Conservation (phyloP, 768 basidiomycete genomes). For the Calocera viscosa region DNA sequence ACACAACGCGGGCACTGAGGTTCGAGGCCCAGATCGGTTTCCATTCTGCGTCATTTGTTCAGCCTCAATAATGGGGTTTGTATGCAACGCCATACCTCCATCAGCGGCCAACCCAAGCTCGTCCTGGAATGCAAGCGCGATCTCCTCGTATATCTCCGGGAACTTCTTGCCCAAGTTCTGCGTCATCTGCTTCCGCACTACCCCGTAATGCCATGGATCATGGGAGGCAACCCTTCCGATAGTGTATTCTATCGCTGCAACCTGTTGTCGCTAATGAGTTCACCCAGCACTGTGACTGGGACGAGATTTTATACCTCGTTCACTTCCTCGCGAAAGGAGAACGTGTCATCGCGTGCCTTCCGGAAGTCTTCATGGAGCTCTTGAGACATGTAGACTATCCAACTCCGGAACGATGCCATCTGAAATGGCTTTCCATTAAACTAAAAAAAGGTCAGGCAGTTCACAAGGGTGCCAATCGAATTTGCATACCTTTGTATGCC, state of each 20-base stretch:
- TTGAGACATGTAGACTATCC: background rate
- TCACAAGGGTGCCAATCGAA: background rate
- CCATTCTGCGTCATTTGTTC: slow-evolving; percentile 19
- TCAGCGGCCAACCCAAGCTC: background rate
- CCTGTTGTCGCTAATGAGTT: too few species aligned
- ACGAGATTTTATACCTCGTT: too few species aligned
- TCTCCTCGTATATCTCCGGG: slow-evolving; percentile 13
- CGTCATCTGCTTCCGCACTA: slow-evolving; percentile 11
- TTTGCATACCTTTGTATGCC: too few species aligned
- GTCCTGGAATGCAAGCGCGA: slow-evolving; percentile 2
- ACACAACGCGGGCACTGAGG: slow-evolving; percentile 23
- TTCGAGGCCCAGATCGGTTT: slow-evolving; percentile 18
- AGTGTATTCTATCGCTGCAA: too few species aligned
- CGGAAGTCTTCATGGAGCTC: too few species aligned
- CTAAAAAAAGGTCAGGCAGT: background rate
- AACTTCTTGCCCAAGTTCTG: slow-evolving; percentile 11
- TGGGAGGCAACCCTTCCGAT: too few species aligned
- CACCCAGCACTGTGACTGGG: too few species aligned
- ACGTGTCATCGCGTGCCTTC: too few species aligned
- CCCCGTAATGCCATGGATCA: too few species aligned
- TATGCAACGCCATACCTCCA: background rate
- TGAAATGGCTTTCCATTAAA: background rate
- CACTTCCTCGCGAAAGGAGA: too few species aligned
- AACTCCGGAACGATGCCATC: background rate
- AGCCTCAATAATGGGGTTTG: too few species aligned